Percentiles rank a stretch among this genome's conserved stretches.
Evolutionary conservation across 2,329 filamentous ascomycete species (phyloP).

Genomic region (Penicillium polonicum): DNA sequence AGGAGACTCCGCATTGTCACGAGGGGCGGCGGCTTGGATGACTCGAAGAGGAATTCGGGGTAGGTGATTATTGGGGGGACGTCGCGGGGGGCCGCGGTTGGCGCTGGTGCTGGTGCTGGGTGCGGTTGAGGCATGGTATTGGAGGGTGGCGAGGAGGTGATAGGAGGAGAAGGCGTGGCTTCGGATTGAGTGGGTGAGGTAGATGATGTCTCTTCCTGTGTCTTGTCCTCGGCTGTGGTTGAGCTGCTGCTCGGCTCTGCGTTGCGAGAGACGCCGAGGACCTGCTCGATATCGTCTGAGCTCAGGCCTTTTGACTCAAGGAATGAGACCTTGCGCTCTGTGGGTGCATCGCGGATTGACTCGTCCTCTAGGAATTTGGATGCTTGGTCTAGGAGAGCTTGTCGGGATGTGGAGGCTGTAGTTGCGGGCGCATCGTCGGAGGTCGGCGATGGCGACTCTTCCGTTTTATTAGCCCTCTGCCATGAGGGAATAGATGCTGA

Average conservation of each 20-base stretch:
- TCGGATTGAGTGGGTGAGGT: slow-evolving; percentile 10
- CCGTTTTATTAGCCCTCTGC: slow-evolving; percentile 31
- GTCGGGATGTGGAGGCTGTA: slow-evolving; percentile 24
- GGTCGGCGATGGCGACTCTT: slow-evolving; percentile 33
- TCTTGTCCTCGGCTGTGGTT: slow-evolving; percentile 15
- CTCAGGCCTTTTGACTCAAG: slow-evolving; percentile 73
- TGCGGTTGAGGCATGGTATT: slow-evolving; percentile 18
- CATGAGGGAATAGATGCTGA: slow-evolving; percentile 40
- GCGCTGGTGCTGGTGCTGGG: slow-evolving; percentile 16
- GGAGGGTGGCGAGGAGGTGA: slow-evolving; percentile 10
- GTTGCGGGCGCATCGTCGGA: slow-evolving; percentile 27
- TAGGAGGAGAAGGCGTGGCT: slow-evolving; percentile 7
- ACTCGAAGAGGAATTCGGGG: slow-evolving; percentile 62
- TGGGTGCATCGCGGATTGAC: slow-evolving; percentile 65
- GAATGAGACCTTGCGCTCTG: slow-evolving; percentile 73
- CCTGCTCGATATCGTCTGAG: slow-evolving; percentile 63
- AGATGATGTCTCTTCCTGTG: slow-evolving; percentile 10
- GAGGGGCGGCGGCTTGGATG: slow-evolving; percentile 59
- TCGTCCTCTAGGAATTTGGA: slow-evolving; percentile 74
- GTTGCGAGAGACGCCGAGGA: slow-evolving; percentile 54
- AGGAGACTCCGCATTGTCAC: slow-evolving; percentile 58
- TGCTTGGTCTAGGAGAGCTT: slow-evolving; percentile 62
- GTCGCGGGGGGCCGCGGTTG: slow-evolving; percentile 37
- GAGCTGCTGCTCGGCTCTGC: slow-evolving; percentile 25
- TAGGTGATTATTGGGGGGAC: slow-evolving; percentile 65